phyloP scores from a whole-genome alignment of 2,329 filamentous ascomycete species.

The Rachicladosporium sp. region DNA sequence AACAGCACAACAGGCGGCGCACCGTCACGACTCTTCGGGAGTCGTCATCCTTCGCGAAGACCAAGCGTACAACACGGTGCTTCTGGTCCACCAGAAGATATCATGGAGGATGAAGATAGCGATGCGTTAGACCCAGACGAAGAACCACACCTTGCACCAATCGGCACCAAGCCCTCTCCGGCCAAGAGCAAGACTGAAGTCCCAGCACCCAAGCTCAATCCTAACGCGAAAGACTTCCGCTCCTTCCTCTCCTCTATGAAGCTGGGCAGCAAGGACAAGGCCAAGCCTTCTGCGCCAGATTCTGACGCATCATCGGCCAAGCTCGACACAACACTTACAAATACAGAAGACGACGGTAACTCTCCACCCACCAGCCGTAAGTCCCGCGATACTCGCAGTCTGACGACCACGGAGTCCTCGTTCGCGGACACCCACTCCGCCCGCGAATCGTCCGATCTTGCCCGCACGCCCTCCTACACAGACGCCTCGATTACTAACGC shows the following conservation, averaged over 20 bases:
- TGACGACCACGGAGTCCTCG: conserved; percentile 23
- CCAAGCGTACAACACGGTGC: conserved; percentile 70
- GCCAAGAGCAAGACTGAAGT: conserved; percentile 27
- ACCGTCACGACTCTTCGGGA: conserved; percentile 28
- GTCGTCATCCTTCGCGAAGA: conserved; percentile 63
- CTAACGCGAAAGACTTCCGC: conserved; percentile 79
- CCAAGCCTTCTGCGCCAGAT: conserved; percentile 16
- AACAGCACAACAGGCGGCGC: conserved; percentile 36
- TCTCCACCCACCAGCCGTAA: conserved; percentile 27
- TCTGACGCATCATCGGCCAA: conserved; percentile 3
- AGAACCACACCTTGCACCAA: conserved; percentile 50
- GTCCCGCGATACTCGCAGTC: conserved; percentile 32
- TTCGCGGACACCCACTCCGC: conserved; percentile 15
- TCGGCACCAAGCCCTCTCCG: conserved; percentile 54
- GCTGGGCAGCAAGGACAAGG: conserved; percentile 26
- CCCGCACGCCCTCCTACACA: conserved; percentile 22
- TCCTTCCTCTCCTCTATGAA: conserved; percentile 44
- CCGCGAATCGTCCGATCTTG: conserved; percentile 17
- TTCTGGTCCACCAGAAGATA: conserved; percentile 46
- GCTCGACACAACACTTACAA: neutral
- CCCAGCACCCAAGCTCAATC: conserved; percentile 54
- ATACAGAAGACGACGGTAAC: conserved; percentile 15
- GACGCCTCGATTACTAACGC: conserved; percentile 27
- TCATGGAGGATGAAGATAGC: conserved; percentile 39
- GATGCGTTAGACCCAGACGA: conserved; percentile 30